Base-by-base conservation (phyloP, 441 rosid genomes). In the Adansonia gregorii region DNA sequence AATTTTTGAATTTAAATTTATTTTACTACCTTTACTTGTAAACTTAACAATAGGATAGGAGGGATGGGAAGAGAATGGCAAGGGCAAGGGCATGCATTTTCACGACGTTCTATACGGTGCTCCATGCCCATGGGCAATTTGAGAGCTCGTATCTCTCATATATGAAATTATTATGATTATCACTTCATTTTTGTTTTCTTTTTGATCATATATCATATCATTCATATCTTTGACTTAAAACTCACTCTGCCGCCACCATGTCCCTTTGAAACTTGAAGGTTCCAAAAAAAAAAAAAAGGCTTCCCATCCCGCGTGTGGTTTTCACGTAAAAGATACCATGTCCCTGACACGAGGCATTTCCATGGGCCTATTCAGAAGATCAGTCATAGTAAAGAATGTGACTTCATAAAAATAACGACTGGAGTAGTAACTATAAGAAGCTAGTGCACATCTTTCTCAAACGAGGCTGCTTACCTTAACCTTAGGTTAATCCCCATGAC, bases 251-350 rank as follows among this genome's bases (percentile, higher is more conserved):
- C 63, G 75, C 74, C 67, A 61, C 17, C 15, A 12, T 52, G 61
- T 12, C 35, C 31, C 72, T 55, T 55, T 48, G n/a, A 66, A 80
- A 78, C 70, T 75, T 52, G 39, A 65, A 67, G 39, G 43, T 24
- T 43, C 67, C 27, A 78, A 64, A 76, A 27, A 24, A 76, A 76
- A 24, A 41, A 48, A 41, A 64, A 64, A 63, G 45, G 66, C 55
- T 77, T 75, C 49, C 14, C 72, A 76, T 39, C 6, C 9, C 43
- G 82, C 78, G 61, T 75, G 82, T 82, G 79, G 43, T 45, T 63
- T 58, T 45, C 67, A 46, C 67, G 43, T 22, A 51, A 3, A 48
- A 48, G 45, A 48, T 56, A 39, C 41, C 27, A 24, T 24, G 27
- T 24, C 27, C 27, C 27, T 24, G 27, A 24, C 35, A 27, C 27